A percentile compares a stretch with the other conserved stretches of the same genome.
Conservation (phyloP, 495 filamentous ascomycete genomes). For the Trichoderma reesei region DNA sequence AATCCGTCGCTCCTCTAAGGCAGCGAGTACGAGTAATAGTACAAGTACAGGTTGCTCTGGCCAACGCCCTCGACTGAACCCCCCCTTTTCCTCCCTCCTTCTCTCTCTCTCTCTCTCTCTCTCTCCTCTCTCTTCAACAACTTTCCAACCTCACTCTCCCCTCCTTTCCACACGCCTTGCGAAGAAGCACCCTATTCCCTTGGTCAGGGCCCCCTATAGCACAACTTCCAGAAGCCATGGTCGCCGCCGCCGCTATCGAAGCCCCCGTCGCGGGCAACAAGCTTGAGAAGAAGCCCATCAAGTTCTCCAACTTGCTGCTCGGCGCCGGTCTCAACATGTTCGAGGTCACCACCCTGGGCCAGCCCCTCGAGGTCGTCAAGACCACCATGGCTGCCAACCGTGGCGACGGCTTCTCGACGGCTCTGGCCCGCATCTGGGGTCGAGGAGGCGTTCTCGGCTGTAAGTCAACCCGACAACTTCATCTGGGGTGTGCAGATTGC, state of each 20-base stretch:
- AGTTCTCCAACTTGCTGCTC: constrained; percentile 96
- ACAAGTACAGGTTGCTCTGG: too few relatives aligned
- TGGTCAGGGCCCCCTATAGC: constrained; percentile 76
- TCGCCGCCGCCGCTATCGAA: constrained; percentile 45
- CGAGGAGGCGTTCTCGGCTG: constrained; percentile 93
- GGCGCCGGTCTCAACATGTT: constrained; percentile 97
- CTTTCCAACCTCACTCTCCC: constrained; percentile 14
- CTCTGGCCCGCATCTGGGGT: constrained; percentile 80
- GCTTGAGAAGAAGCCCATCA: constrained; percentile 98
- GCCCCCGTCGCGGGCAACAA: constrained; percentile 37
- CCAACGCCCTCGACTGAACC: not conserved
- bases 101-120: constrained; percentile 9
- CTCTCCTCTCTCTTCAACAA: too few relatives aligned
- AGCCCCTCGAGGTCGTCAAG: constrained; percentile 98
- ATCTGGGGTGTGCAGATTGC: too few relatives aligned
- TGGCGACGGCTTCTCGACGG: constrained; percentile 71
- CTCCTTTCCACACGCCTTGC: constrained; percentile 34
- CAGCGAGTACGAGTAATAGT: not conserved
- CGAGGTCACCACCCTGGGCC: constrained; percentile 64
- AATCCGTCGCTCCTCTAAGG: not conserved
- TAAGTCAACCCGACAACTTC: constrained; percentile 50
- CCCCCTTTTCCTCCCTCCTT: constrained; percentile 2
- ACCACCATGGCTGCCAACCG: constrained; percentile 98
- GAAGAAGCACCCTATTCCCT: constrained; percentile 80
- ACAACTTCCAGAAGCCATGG: constrained; percentile 42